Percentiles rank a stretch among this genome's conserved stretches.
Evolutionary conservation across 352 stramenopile species (phyloP).

Genomic region (Globisporangium perplexum): DNA sequence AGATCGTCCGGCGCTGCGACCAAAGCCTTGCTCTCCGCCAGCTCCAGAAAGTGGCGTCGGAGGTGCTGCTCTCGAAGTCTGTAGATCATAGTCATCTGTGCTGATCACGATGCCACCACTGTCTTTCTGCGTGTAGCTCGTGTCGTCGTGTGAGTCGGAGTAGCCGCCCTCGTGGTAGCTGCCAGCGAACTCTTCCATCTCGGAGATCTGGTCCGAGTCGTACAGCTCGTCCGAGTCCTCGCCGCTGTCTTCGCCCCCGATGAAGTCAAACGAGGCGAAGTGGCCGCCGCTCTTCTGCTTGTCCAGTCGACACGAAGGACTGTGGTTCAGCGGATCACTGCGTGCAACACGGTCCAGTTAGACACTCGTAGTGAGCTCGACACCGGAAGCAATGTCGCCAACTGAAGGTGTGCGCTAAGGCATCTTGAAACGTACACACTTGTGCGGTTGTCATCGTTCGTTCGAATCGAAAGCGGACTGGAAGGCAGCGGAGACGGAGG

Average conservation of each 20-base stretch:
- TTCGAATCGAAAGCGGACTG: constrained; percentile 32
- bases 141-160: constrained; percentile 29
- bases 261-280: constrained; percentile 77
- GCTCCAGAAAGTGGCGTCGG: constrained; percentile 10
- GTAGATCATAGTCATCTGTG: constrained; percentile 3
- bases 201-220: constrained; percentile 66
- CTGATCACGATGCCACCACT: constrained; percentile 12
- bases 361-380: no score
- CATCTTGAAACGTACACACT: constrained; percentile 23
- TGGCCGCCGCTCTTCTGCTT: constrained; percentile 21
- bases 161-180: constrained; percentile 33
- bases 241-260: constrained; percentile 77
- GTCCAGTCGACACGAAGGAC: constrained; percentile 52
- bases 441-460: constrained; percentile 34
- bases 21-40: constrained; percentile 12
- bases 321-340: constrained; percentile 74
- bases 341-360: neutral
- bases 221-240: constrained; percentile 74
- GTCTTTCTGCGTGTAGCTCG: constrained; percentile 13
- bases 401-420: no score
- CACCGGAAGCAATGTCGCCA: no score
- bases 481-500: constrained; percentile 23
- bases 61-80: constrained; percentile 9
- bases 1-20: constrained; percentile 4
- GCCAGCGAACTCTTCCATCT: constrained; percentile 61